phyloP scores from a whole-genome alignment of 2,329 filamentous ascomycete species.

The Tolypocladium endophyticum region DNA sequence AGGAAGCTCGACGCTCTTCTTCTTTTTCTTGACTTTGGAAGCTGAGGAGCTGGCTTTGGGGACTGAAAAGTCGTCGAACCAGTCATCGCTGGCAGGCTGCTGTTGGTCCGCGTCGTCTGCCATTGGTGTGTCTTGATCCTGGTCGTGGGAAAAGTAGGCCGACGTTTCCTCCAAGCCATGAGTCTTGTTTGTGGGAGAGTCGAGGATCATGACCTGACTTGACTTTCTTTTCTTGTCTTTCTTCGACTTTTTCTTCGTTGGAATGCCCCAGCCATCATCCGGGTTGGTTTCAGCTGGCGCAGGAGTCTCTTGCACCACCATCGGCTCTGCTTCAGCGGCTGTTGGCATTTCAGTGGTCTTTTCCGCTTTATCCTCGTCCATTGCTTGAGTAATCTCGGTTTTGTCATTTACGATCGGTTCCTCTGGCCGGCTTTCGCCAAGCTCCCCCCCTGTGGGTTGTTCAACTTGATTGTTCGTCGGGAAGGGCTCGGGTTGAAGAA shows the following conservation, averaged over 20 bases:
- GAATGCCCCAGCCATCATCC: constrained; percentile 6
- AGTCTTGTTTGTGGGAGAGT: background rate
- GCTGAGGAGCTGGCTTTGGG: constrained; percentile 3
- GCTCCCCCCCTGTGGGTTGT: background rate
- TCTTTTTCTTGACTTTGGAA: constrained; percentile 17
- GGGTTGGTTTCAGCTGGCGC: constrained; percentile 7
- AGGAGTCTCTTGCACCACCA: background rate
- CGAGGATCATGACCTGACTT: constrained; percentile 5
- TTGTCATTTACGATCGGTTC: background rate
- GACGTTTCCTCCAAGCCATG: background rate
- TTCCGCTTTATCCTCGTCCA: background rate
- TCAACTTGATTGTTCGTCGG: background rate
- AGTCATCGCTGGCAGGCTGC: constrained; percentile 2
- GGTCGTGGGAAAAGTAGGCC: background rate
- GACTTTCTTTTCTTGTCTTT: constrained; percentile 25
- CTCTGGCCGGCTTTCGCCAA: background rate
- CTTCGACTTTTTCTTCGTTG: constrained; percentile 19
- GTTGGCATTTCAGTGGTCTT: background rate
- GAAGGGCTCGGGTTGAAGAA: background rate
- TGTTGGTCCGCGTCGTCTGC: background rate
- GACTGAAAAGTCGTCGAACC: constrained; percentile 3
- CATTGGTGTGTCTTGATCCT: background rate
- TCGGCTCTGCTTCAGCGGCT: background rate
- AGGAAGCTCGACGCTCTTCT: constrained; percentile 7
- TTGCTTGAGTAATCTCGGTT: background rate